Conservation (phyloP, 257 asterid species). For the Plantago elongata region DNA sequence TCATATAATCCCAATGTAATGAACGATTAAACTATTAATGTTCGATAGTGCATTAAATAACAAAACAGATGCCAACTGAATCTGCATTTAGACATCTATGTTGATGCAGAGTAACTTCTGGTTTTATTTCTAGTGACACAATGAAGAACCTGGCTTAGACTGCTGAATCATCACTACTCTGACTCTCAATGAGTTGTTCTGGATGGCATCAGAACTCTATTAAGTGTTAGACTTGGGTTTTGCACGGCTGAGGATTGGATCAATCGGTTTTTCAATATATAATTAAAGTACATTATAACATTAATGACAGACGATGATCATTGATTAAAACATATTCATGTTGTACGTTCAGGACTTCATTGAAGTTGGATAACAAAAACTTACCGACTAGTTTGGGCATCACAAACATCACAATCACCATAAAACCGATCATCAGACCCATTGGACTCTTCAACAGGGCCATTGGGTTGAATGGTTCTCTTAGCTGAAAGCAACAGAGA, state of each 20-base stretch:
- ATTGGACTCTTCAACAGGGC: slow-evolving; percentile 86
- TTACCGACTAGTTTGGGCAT: slow-evolving; percentile 98
- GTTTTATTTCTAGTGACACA: no score
- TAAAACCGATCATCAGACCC: slow-evolving; percentile 99
- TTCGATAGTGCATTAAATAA: not conserved
- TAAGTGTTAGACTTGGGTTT: no score
- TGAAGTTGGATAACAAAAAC: slow-evolving; percentile 24
- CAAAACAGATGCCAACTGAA: not conserved
- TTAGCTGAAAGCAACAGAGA: slow-evolving; percentile 46
- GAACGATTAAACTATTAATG: not conserved
- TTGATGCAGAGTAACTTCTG: no score
- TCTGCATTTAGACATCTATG: not conserved
- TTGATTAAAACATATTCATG: not conserved
- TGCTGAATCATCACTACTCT: no score
- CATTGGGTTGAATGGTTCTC: slow-evolving; percentile 77
- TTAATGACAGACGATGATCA: no score
- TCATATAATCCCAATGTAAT: slow-evolving; percentile 9
- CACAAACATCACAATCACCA: slow-evolving; percentile 84
- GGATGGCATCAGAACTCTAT: no score
- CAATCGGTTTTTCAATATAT: no score
- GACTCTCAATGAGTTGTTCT: no score
- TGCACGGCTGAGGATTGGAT: no score
- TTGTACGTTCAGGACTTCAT: slow-evolving; percentile 2
- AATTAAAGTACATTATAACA: no score
- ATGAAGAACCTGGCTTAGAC: no score